phyloP scores from a whole-genome alignment of 2,329 filamentous ascomycete species.

The Trichoderma citrinoviride region DNA sequence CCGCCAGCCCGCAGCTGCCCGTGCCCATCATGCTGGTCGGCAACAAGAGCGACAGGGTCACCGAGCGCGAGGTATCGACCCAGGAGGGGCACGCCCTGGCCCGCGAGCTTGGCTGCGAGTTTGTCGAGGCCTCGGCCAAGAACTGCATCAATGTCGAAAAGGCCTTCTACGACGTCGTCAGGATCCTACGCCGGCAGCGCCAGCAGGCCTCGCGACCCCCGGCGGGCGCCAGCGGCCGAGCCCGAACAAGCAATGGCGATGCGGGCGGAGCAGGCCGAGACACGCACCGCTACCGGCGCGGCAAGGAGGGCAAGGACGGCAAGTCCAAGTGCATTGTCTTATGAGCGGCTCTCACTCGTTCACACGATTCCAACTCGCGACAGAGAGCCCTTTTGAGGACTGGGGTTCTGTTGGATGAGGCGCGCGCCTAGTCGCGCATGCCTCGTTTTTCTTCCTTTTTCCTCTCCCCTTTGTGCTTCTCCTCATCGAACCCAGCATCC shows the following conservation, averaged over 20 bases:
- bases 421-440: not conserved
- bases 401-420: not conserved
- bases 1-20: conserved; percentile 59
- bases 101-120: conserved; percentile 89
- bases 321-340: conserved; percentile 41
- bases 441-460: not conserved
- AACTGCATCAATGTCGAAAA: conserved; percentile 99
- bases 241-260: conserved; percentile 40
- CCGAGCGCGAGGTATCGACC: conserved; percentile 92
- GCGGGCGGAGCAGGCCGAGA: conserved; percentile 35
- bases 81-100: conserved; percentile 93
- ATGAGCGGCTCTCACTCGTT: conserved; percentile 31
- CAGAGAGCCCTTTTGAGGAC: not conserved
- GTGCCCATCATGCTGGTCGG: conserved; percentile 97
- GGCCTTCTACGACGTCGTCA: conserved; percentile 95
- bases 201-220: conserved; percentile 51
- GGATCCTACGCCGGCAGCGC: conserved; percentile 81
- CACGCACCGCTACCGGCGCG: conserved; percentile 33
- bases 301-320: conserved; percentile 38
- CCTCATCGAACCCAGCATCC: conserved; percentile 5
- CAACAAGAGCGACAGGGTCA: conserved; percentile 96
- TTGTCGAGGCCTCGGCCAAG: conserved; percentile 94
- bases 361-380: conserved; percentile 3
- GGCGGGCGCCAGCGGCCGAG: conserved; percentile 38
- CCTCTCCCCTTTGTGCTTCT: not conserved